Percentiles rank a stretch among this genome's conserved stretches.
Evolutionary conservation across 257 asterid genomes (phyloP).

Genomic region (Gentiana macrophylla): DNA sequence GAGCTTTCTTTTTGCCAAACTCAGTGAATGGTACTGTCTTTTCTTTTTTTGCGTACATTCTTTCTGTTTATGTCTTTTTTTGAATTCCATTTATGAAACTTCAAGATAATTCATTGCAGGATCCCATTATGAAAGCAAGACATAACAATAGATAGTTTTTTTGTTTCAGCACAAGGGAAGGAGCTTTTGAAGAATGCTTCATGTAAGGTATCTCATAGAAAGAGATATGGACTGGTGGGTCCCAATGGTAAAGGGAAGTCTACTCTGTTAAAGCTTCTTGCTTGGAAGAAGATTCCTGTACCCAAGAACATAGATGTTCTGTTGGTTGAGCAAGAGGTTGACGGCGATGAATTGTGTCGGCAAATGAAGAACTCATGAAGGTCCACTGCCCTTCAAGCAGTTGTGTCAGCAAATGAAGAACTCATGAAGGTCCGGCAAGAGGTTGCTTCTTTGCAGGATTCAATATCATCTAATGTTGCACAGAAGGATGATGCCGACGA

Average conservation of each 20-base stretch:
- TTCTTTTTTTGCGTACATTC: no score
- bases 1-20: no score
- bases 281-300: constrained; percentile 55
- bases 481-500: constrained; percentile 4
- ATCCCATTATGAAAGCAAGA: not conserved
- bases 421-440: constrained; percentile 19
- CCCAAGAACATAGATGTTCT: constrained; percentile 56
- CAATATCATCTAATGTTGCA: constrained; percentile 1
- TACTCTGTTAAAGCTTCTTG: constrained; percentile 43
- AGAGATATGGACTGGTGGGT: constrained; percentile 22
- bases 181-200: constrained; percentile 22
- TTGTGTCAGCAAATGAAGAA: constrained; percentile 32
- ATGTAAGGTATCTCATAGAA: constrained; percentile 21
- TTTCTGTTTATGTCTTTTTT: no score
- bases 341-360: constrained; percentile 36
- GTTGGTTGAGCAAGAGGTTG: constrained; percentile 55
- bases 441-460: constrained; percentile 16
- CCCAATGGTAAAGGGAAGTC: constrained; percentile 25
- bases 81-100: no score
- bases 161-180: constrained; percentile 19
- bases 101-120: no score
- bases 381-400: constrained; percentile 36
- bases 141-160: constrained; percentile 9
- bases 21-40: no score
- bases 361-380: no score